Conservation (phyloP, 1,139 yeast species). For the Saccharomyces hybrid region DNA sequence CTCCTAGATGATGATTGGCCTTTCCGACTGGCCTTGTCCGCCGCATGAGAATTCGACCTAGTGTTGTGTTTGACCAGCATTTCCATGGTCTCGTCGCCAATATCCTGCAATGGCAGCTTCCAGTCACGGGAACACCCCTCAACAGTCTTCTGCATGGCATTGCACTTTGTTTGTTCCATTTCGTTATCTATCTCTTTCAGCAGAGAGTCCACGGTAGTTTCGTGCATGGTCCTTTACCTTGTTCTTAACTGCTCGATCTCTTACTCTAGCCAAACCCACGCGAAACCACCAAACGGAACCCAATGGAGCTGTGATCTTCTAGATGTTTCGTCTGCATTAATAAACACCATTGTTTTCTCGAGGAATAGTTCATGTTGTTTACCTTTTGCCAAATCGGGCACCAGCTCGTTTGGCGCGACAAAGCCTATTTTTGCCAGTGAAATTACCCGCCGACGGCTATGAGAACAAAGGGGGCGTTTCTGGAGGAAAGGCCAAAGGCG, state of each 20-base stretch:
- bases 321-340: not conserved
- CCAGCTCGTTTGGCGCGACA: not conserved
- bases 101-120: slow-evolving; percentile 21
- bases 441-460: not conserved
- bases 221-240: not conserved
- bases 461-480: slow-evolving; percentile 1
- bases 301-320: not conserved
- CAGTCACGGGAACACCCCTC: slow-evolving; percentile 2
- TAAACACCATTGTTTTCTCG: not conserved
- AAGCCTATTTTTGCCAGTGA: not conserved
- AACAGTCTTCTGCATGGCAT: slow-evolving; percentile 3
- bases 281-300: not conserved
- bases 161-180: slow-evolving; percentile 7
- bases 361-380: not conserved
- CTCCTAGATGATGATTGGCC: not conserved
- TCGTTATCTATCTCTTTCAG: slow-evolving; percentile 20
- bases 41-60: not conserved
- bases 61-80: slow-evolving; percentile 25
- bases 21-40: not conserved
- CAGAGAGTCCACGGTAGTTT: slow-evolving; percentile 17
- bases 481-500: not conserved
- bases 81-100: slow-evolving; percentile 31
- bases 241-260: not conserved
- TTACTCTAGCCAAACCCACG: not conserved
- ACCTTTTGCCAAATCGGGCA: not conserved